Evolutionary conservation across 108 stramenopile genomes (phyloP), one percentile per base, ranked within the genome.

Genomic region (Conticribra guillardii): DNA sequence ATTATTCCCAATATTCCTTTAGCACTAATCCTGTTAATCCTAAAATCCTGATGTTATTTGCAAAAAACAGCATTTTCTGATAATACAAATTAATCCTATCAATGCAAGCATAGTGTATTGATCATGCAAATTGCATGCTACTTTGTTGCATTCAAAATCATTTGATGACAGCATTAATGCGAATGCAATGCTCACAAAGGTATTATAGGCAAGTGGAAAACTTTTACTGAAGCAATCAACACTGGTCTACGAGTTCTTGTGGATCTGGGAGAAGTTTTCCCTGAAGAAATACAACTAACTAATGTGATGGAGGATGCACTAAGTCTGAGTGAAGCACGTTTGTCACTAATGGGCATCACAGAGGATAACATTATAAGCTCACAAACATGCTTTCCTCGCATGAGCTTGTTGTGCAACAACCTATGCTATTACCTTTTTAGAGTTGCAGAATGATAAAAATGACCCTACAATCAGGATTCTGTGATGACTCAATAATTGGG

Each of bases 391-490:
- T 4, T n/a, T 4, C 5, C 24, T 4, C 17, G 4, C 22, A n/a
- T 59, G 33, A 59, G 21, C 16, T 24, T 33, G 57, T 5, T 59
- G 9, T 17, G 9, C 17, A 11, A 4, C 4, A 59, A 41, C 57
- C 31, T 4, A 28, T n/a, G 24, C 34, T 37, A n/a, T 4, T 59
- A n/a, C 57, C 57, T 5, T 5, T 59, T 37, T 4, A 22, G 4
- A 59, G 31, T 18, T n/a, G 31, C n/a, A 5, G 57, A n/a, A 59
- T 59, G 57, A 26, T 59, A 17, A 33, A 26, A 22, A 4, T 59
- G 4, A 28, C 33, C 4, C n/a, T 59, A 28, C 57, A 59, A 26
- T 59, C 4, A 4, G 57, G 57, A 59, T 41, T 59, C 16, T 59
- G 57, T 22, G 33, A 59, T 26, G 57, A 59, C 16, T 41, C 37